These are phyloP conservation scores for Trichosporon inkin DNA, from an alignment of 1,284 basidiomycete genomes.

Conservation along the genomic window DNA sequence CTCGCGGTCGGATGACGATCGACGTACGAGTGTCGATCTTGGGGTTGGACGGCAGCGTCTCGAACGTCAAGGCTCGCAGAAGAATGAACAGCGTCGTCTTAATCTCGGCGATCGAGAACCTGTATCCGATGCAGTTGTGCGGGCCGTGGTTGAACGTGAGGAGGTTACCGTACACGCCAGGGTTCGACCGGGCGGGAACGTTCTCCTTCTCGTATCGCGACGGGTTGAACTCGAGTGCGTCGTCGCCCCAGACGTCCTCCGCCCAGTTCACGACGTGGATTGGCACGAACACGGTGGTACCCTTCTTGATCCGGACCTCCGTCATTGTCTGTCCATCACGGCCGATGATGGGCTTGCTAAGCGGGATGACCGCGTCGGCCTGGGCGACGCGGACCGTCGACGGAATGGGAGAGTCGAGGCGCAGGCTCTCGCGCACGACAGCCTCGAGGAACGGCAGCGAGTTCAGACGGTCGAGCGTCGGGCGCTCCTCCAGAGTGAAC, in stretches of 20 bases:
- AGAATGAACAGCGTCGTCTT: constrained; percentile 61
- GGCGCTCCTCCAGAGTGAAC: constrained; percentile 38
- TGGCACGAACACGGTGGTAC: background rate
- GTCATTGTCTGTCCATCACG: constrained; percentile 40
- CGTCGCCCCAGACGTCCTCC: constrained; percentile 60
- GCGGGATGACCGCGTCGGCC: constrained; percentile 61
- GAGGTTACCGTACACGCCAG: constrained; percentile 61
- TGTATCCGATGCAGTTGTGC: constrained; percentile 66
- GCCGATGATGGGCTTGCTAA: constrained; percentile 46
- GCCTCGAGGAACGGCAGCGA: constrained; percentile 54
- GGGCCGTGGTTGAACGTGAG: constrained; percentile 65
- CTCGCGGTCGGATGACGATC: constrained; percentile 44
- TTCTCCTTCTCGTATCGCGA: constrained; percentile 54
- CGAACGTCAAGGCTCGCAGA: constrained; percentile 58
- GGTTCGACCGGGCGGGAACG: constrained; percentile 52
- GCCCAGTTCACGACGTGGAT: constrained; percentile 58
- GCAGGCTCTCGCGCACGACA: constrained; percentile 62
- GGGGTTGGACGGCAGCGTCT: constrained; percentile 49
- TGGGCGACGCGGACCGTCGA: constrained; percentile 60
- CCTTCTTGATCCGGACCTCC: constrained; percentile 25
- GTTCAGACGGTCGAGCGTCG: constrained; percentile 14
- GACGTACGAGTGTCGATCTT: constrained; percentile 34
- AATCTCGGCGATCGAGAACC: constrained; percentile 65
- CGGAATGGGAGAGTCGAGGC: constrained; percentile 61
- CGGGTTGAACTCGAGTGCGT: constrained; percentile 62